Conservation (phyloP, 2,329 filamentous ascomycete genomes). For the Hymenoscyphus infarciens region DNA sequence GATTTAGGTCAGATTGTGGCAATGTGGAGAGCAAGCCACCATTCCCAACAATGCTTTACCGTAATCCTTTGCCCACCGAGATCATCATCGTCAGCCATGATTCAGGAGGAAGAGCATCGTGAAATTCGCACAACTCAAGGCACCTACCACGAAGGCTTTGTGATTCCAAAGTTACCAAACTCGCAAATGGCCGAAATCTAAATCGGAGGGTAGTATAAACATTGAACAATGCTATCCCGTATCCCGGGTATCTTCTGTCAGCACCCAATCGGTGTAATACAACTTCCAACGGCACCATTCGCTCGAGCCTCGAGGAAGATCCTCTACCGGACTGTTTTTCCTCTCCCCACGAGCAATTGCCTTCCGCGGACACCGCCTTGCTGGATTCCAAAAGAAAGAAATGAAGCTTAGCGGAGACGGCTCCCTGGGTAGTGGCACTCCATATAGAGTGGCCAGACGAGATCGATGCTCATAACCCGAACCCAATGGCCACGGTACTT, state of each 20-base stretch:
- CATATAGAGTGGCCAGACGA: not conserved
- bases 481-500: not conserved
- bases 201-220: not conserved
- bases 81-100: not conserved
- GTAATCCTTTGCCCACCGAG: not conserved
- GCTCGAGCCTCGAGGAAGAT: not conserved
- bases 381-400: not conserved
- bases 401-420: not conserved
- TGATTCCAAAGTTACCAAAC: not conserved
- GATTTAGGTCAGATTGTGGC: slow-evolving; percentile 1
- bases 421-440: not conserved
- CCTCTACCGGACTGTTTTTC: not conserved
- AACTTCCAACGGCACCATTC: not conserved
- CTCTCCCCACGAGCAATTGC: not conserved
- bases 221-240: too few species aligned
- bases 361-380: too few species aligned
- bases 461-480: not conserved
- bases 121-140: not conserved
- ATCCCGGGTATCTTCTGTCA: not conserved
- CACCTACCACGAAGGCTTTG: not conserved
- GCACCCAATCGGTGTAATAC: not conserved
- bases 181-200: not conserved
- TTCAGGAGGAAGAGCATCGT: not conserved
- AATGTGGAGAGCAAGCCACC: not conserved
- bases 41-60: not conserved